Conservation (phyloP, 345 rosid species). For the Gynandropsis gynandra region DNA sequence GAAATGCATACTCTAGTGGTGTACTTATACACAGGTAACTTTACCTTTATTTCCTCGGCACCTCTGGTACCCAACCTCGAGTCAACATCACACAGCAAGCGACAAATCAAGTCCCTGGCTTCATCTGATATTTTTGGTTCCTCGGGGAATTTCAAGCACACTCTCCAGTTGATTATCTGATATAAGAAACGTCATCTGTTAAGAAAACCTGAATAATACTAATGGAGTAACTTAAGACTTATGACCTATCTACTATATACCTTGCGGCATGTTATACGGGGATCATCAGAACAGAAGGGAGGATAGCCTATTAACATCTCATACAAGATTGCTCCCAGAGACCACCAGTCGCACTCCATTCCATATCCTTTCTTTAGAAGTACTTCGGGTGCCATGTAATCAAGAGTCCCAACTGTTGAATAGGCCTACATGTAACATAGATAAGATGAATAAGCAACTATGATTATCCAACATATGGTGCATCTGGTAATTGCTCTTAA, state of each 20-base stretch:
- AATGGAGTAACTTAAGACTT: constrained; percentile 14
- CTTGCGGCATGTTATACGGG: constrained; percentile 93
- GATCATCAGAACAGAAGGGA: constrained; percentile 96
- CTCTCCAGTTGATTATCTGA: constrained; percentile 90
- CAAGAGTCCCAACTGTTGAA: constrained; percentile 98
- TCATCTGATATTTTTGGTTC: constrained; percentile 79
- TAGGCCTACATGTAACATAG: constrained; percentile 52
- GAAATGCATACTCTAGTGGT: neutral
- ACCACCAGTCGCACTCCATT: constrained; percentile 99
- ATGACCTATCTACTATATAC: constrained; percentile 31
- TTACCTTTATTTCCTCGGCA: constrained; percentile 83
- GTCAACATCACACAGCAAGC: constrained; percentile 89
- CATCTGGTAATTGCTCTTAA: neutral
- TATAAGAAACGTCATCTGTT: constrained; percentile 22
- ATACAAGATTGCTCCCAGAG: constrained; percentile 92
- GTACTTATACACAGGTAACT: constrained; percentile 2
- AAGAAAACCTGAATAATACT: constrained; percentile 18
- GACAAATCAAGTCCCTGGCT: constrained; percentile 80
- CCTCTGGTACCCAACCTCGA: constrained; percentile 86
- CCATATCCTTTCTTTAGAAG: constrained; percentile 94
- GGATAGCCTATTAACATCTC: constrained; percentile 98
- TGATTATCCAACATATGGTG: neutral
- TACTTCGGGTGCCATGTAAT: constrained; percentile 99
- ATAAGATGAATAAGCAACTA: constrained; percentile 6
- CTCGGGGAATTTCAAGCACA: constrained; percentile 92